Percentiles rank a stretch among this genome's conserved stretches.
Conservation (phyloP, 768 basidiomycete species). For the Strobilomyces echinocephalus region DNA sequence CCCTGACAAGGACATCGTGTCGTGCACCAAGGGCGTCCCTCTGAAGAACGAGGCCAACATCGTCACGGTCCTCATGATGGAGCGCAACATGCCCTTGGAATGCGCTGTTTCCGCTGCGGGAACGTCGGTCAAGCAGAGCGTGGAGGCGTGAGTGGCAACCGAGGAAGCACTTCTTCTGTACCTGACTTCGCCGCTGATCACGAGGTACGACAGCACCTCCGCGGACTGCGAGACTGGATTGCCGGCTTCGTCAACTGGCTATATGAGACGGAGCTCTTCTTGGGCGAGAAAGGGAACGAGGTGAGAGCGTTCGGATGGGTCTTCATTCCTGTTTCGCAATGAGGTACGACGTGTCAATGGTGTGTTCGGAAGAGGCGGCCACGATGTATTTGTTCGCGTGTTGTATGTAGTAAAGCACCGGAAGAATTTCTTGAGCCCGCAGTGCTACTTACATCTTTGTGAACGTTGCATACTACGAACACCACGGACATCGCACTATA, state of each 20-base stretch:
- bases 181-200: conserved; percentile 12
- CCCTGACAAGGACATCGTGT: conserved; percentile 50
- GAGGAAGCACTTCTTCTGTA: conserved; percentile 21
- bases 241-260: conserved; percentile 59
- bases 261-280: conserved; percentile 59
- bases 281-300: conserved; percentile 53
- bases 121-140: conserved; percentile 24
- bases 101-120: conserved; percentile 34
- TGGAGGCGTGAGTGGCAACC: conserved; percentile 25
- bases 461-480: background rate
- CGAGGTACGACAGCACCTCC: conserved; percentile 38
- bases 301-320: conserved; percentile 62
- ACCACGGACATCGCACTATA: background rate
- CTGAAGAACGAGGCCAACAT: conserved; percentile 39
- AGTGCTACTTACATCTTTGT: background rate
- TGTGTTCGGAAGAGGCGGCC: background rate
- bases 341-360: background rate
- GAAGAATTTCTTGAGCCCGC: conserved; percentile 7
- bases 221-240: conserved; percentile 52
- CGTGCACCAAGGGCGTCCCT: conserved; percentile 46
- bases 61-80: conserved; percentile 44
- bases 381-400: conserved; percentile 2
- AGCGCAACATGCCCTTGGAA: conserved; percentile 43
- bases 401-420: background rate
- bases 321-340: conserved; percentile 35